Evolutionary conservation across 805 yeast genomes (phyloP).

Genomic region (Cyberlindnera veronae): DNA sequence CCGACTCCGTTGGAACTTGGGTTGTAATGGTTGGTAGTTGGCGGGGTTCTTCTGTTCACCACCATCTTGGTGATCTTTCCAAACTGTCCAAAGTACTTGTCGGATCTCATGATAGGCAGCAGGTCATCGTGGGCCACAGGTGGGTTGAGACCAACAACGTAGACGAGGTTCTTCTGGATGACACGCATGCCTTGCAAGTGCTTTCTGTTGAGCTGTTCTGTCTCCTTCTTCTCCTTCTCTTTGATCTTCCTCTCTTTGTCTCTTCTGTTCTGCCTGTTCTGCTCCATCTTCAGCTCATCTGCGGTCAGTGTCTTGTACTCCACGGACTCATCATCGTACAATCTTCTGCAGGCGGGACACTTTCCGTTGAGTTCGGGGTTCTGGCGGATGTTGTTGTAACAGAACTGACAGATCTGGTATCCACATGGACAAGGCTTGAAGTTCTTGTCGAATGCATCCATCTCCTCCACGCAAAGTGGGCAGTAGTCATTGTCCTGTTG

Average conservation of each 20-base stretch:
- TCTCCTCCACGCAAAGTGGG: conserved; percentile 96
- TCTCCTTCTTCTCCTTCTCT: conserved; percentile 90
- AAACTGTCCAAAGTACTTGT: conserved; percentile 96
- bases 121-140: conserved; percentile 76
- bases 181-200: conserved; percentile 96
- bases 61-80: conserved; percentile 94
- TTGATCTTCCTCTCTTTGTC: conserved; percentile 80
- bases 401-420: conserved; percentile 95
- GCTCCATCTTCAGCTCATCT: conserved; percentile 82
- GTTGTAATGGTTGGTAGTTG: conserved; percentile 22
- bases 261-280: conserved; percentile 71
- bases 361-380: conserved; percentile 94
- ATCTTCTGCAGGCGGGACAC: conserved; percentile 96
- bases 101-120: conserved; percentile 77
- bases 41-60: conserved; percentile 72
- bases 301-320: conserved; percentile 80
- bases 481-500: conserved; percentile 68
- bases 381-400: conserved; percentile 93
- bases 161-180: conserved; percentile 95
- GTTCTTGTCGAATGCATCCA: conserved; percentile 94
- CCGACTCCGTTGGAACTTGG: conserved; percentile 69
- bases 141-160: conserved; percentile 92
- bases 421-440: conserved; percentile 99
- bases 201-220: conserved; percentile 75
- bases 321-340: conserved; percentile 89